Conservation (phyloP, 208 protist species). For the Zelonia costaricensis region DNA sequence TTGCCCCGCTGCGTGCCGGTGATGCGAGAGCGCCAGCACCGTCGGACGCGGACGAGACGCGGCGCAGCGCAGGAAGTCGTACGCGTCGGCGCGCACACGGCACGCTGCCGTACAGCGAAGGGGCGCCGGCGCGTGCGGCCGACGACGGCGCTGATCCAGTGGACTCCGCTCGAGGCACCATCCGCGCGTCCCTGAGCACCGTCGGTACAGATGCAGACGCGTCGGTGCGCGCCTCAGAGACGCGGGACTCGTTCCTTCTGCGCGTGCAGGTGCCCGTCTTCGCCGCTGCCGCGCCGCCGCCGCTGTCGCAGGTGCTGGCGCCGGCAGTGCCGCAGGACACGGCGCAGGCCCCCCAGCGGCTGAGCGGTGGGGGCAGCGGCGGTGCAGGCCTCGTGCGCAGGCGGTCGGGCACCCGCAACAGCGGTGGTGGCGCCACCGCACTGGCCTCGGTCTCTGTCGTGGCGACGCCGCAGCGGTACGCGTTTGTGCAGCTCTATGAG, state of each 20-base stretch:
- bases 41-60: no score
- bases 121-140: no score
- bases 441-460: constrained; percentile 22
- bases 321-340: not conserved
- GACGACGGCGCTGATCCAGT: no score
- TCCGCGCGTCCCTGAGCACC: not conserved
- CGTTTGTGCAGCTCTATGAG: constrained; percentile 45
- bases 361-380: constrained; percentile 1
- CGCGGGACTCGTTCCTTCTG: constrained; percentile 12
- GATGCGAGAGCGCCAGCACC: not conserved
- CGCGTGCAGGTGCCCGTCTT: constrained; percentile 28
- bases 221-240: not conserved
- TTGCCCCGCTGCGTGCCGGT: not conserved
- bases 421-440: not conserved
- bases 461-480: constrained; percentile 36
- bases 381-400: constrained; percentile 2
- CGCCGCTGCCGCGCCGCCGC: constrained; percentile 6
- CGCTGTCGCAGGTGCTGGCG: not conserved
- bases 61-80: not conserved
- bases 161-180: not conserved
- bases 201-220: not conserved
- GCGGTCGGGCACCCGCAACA: not conserved
- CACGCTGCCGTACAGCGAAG: no score
- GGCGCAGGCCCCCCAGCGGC: not conserved
- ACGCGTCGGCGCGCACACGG: no score